Percentiles rank a stretch among this genome's conserved stretches.
phyloP scores from a whole-genome alignment of 768 basidiomycete genomes.

The Cyclocybe cylindracea region DNA sequence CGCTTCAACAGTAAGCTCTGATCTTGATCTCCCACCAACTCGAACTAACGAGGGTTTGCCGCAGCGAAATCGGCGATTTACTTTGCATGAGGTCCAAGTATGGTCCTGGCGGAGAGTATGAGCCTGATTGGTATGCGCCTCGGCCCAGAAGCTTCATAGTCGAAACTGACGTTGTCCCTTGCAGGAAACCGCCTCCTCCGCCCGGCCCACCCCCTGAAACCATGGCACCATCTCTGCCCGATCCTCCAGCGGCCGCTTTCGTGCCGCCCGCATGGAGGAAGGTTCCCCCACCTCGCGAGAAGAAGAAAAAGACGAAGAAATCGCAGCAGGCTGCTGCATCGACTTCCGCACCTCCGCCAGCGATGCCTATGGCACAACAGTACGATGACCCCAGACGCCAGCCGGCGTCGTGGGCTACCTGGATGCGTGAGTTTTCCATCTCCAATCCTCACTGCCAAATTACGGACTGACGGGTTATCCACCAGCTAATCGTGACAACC shows the following conservation, averaged over 20 bases:
- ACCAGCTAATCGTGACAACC: slow-evolving; percentile 59
- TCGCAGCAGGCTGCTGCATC: slow-evolving; percentile 33
- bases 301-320: slow-evolving; percentile 40
- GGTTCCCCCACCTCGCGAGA: slow-evolving; percentile 44
- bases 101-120: slow-evolving; percentile 84
- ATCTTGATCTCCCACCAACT: not conserved
- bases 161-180: not conserved
- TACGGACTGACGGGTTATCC: slow-evolving; percentile 8
- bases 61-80: slow-evolving; percentile 75
- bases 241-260: slow-evolving; percentile 40
- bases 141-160: not conserved
- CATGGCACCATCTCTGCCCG: slow-evolving; percentile 37
- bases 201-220: slow-evolving; percentile 41
- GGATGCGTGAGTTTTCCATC: slow-evolving; percentile 56
- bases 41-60: not conserved
- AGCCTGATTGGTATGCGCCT: slow-evolving; percentile 67
- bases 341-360: slow-evolving; percentile 21
- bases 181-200: slow-evolving; percentile 45
- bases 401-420: slow-evolving; percentile 57
- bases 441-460: not conserved
- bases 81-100: slow-evolving; percentile 74
- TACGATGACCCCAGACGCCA: slow-evolving; percentile 43
- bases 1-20: slow-evolving; percentile 70
- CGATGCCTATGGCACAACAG: slow-evolving; percentile 13
- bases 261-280: slow-evolving; percentile 66